Conservation (phyloP, 1,284 basidiomycete species). For the Volvariella surrecta region DNA sequence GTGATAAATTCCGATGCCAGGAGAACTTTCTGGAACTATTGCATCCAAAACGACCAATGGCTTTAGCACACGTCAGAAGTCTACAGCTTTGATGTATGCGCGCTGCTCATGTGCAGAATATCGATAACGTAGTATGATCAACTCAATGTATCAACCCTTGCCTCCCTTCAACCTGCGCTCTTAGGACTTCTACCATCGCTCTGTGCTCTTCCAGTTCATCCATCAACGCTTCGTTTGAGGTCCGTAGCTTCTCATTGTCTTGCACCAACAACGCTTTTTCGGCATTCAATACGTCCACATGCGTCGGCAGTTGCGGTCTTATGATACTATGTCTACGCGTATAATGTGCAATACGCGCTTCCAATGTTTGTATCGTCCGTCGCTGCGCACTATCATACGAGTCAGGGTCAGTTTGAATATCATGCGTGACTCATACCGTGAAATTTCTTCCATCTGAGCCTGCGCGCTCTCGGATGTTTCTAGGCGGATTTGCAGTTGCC, state of each 20-base stretch:
- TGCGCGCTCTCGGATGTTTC: conserved; percentile 46
- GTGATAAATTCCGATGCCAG: conserved; percentile 14
- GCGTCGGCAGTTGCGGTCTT: conserved; percentile 12
- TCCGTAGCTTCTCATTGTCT: conserved; percentile 40
- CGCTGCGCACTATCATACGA: conserved; percentile 35
- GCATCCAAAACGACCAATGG: no score
- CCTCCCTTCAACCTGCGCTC: conserved; percentile 39
- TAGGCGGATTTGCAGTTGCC: conserved; percentile 55
- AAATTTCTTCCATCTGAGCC: conserved; percentile 40
- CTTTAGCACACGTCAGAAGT: no score
- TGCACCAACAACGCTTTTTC: conserved; percentile 39
- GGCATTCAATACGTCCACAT: conserved; percentile 30
- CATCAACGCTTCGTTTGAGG: conserved; percentile 48
- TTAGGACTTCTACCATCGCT: conserved; percentile 61
- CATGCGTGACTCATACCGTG: conserved; percentile 34
- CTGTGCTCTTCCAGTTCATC: conserved; percentile 66
- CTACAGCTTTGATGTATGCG: no score
- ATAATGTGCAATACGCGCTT: conserved; percentile 38
- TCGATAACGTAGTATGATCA: no score
- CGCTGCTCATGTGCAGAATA: no score
- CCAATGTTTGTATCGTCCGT: conserved; percentile 48
- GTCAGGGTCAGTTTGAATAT: conserved; percentile 10
- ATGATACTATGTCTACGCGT: conserved; percentile 18
- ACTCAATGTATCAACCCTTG: conserved; percentile 30
- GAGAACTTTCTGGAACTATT: conserved; percentile 32